These are phyloP conservation scores for Gaeumannomyces tritici DNA, from an alignment of 2,329 filamentous ascomycete species.

Conservation along the genomic window DNA sequence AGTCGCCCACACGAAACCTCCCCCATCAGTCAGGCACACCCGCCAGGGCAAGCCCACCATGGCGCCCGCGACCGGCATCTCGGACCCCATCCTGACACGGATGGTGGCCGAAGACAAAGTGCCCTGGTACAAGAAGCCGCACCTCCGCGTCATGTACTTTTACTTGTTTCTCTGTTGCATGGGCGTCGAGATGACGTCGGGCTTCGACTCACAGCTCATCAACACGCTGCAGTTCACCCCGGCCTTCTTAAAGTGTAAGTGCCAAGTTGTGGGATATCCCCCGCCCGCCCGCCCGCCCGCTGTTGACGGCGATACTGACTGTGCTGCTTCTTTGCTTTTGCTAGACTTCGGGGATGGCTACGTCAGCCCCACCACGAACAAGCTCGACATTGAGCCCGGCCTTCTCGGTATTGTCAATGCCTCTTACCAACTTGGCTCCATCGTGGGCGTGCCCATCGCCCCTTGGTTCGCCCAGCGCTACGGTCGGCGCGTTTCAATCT, in stretches of 20 bases:
- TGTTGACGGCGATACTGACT: not conserved
- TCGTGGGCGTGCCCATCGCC: constrained; percentile 11
- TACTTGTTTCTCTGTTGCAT: constrained; percentile 29
- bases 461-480: constrained; percentile 36
- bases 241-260: constrained; percentile 23
- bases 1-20: not conserved
- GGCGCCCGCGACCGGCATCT: not conserved
- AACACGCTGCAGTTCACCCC: constrained; percentile 18
- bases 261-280: too few species aligned
- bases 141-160: constrained; percentile 19
- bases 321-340: too few species aligned
- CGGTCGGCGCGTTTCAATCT: constrained; percentile 40
- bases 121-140: constrained; percentile 13
- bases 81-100: constrained; percentile 23
- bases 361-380: not conserved
- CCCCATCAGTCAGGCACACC: constrained; percentile 13
- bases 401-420: constrained; percentile 23
- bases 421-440: constrained; percentile 10
- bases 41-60: constrained; percentile 11
- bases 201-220: constrained; percentile 14
- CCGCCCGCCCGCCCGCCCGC: too few species aligned
- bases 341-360: constrained; percentile 1
- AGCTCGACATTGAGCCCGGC: not conserved
- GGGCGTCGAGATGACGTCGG: constrained; percentile 11
- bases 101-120: constrained; percentile 13